Conservation (phyloP, 2,329 filamentous ascomycete genomes). For the Samsoniella hepiali region DNA sequence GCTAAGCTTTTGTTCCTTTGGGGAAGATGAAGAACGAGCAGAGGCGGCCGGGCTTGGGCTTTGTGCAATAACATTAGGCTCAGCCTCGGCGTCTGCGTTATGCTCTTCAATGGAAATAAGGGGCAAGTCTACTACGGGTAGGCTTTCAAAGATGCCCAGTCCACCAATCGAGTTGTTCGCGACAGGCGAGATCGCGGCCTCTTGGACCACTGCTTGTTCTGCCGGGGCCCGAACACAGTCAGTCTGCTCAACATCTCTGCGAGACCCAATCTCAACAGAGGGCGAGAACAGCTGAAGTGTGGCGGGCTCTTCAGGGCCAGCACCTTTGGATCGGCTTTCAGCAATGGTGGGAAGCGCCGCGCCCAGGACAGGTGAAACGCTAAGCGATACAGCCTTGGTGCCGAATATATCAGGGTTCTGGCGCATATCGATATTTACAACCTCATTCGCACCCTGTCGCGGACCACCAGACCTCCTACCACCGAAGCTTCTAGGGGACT, state of each 20-base stretch:
- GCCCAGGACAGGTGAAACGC: background rate
- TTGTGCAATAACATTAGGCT: background rate
- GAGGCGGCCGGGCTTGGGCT: constrained; percentile 10
- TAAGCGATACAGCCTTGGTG: constrained; percentile 19
- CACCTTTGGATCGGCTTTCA: constrained; percentile 7
- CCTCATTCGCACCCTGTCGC: constrained; percentile 20
- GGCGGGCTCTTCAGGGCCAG: background rate
- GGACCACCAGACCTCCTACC: constrained; percentile 10
- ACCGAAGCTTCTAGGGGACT: background rate
- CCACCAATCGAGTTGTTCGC: background rate
- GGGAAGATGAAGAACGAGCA: background rate
- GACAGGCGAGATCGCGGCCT: background rate
- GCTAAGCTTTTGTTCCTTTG: constrained; percentile 2
- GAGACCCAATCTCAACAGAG: background rate
- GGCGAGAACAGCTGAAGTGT: background rate
- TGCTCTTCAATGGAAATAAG: constrained; percentile 1
- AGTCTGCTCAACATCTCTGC: background rate
- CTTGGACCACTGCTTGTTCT: background rate
- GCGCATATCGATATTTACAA: constrained; percentile 35
- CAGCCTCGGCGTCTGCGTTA: background rate
- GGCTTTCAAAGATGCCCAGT: background rate
- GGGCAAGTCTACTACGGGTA: background rate
- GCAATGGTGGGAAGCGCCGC: constrained; percentile 8
- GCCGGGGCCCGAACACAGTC: background rate
- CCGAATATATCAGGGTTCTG: constrained; percentile 37